phyloP scores from a whole-genome alignment of 495 filamentous ascomycete species.

The Penicillium psychrofluorescens region DNA sequence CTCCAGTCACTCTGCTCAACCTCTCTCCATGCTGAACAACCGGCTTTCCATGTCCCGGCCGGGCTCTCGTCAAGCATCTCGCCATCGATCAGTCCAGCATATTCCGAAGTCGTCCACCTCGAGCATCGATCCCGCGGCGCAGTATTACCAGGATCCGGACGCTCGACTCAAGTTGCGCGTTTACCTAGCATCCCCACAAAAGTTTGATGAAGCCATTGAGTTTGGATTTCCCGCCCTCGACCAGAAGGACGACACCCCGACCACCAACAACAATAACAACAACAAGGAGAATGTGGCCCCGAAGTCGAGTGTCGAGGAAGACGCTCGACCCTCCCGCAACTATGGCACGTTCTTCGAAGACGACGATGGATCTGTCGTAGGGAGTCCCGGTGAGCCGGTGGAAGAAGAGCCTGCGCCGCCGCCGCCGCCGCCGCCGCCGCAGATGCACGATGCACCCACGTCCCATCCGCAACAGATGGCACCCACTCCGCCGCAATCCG shows the following conservation, averaged over 20 bases:
- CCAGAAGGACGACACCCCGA: background rate
- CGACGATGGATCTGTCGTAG: slow-evolving; percentile 28
- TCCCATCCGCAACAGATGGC: background rate
- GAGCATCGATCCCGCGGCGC: slow-evolving; percentile 63
- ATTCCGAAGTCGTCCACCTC: slow-evolving; percentile 36
- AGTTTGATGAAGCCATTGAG: slow-evolving; percentile 91
- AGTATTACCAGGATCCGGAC: slow-evolving; percentile 87
- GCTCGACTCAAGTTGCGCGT: slow-evolving; percentile 78
- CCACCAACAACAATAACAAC: slow-evolving; percentile 5
- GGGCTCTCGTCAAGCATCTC: slow-evolving; percentile 26
- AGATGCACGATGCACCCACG: background rate
- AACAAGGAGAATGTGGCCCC: slow-evolving; percentile 22
- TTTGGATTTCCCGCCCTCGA: slow-evolving; percentile 76
- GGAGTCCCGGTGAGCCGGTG: slow-evolving; percentile 13
- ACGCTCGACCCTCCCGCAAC: too few relatives aligned
- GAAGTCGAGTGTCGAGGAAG: slow-evolving; percentile 1
- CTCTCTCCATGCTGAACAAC: slow-evolving; percentile 11
- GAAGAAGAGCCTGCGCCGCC: slow-evolving; percentile 5
- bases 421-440: background rate
- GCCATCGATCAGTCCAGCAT: slow-evolving; percentile 18
- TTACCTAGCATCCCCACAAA: slow-evolving; percentile 86
- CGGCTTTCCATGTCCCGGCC: slow-evolving; percentile 21
- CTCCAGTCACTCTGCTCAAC: slow-evolving; percentile 11
- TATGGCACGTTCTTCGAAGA: slow-evolving; percentile 40
- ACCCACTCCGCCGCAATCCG: too few relatives aligned